Conservation (phyloP, 805 yeast species). For the Starmerella sp. region DNA sequence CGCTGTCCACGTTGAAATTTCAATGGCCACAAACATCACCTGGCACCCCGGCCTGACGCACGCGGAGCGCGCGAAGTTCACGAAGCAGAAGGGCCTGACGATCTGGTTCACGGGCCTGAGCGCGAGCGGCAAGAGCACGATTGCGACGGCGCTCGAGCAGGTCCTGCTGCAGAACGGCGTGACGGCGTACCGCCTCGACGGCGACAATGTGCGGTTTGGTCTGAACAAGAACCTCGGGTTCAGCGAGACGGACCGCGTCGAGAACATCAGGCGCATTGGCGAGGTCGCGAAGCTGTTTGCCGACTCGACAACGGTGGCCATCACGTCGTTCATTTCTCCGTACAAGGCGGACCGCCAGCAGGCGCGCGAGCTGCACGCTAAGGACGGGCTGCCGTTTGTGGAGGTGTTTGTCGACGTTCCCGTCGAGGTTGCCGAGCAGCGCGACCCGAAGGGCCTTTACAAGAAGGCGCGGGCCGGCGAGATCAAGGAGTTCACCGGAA, state of each 20-base stretch:
- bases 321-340: constrained; percentile 90
- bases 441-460: constrained; percentile 95
- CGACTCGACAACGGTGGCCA: constrained; percentile 76
- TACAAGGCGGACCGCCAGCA: constrained; percentile 71
- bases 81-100: constrained; percentile 78
- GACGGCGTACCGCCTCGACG: constrained; percentile 80
- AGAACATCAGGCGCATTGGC: constrained; percentile 87
- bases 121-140: constrained; percentile 90
- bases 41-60: constrained; percentile 90
- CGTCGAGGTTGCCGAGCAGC: constrained; percentile 83
- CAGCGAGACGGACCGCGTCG: constrained; percentile 82
- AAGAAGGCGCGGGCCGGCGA: constrained; percentile 93
- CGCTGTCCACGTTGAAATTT: neutral
- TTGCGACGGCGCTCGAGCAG: constrained; percentile 90
- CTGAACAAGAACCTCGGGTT: constrained; percentile 91
- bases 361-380: constrained; percentile 76
- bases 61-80: constrained; percentile 59
- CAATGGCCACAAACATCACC: constrained; percentile 90
- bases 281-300: constrained; percentile 92
- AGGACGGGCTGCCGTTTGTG: constrained; percentile 65
- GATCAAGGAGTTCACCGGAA: constrained; percentile 90
- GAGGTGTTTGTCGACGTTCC: constrained; percentile 93
- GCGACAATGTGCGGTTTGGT: constrained; percentile 87
- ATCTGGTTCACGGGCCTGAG: constrained; percentile 93
- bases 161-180: constrained; percentile 56